Evolutionary conservation across 140 eudicot genomes (phyloP).

Genomic region (Senecio squalidus): DNA sequence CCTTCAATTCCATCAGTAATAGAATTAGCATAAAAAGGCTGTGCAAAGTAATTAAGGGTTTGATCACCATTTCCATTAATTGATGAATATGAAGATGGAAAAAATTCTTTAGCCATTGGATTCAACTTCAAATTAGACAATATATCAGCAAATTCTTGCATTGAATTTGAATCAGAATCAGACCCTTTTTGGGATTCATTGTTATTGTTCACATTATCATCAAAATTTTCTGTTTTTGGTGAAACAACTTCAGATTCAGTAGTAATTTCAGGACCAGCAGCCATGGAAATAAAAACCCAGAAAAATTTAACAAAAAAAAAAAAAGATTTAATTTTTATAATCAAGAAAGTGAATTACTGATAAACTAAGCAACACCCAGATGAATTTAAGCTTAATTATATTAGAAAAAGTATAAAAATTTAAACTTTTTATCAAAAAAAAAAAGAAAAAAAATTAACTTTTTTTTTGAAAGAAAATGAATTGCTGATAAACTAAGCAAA

Average conservation of each 20-base stretch:
- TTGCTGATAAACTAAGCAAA: slow-evolving; percentile 30
- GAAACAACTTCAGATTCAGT: slow-evolving; percentile 47
- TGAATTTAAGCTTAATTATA: no score
- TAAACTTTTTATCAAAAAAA: no score
- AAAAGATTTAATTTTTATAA: slow-evolving; percentile 15
- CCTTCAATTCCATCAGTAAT: slow-evolving; percentile 36
- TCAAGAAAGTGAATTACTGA: slow-evolving; percentile 23
- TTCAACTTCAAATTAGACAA: slow-evolving; percentile 78
- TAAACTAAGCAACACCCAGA: slow-evolving; percentile 30
- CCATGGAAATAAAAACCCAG: slow-evolving; percentile 41
- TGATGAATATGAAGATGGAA: slow-evolving; percentile 53
- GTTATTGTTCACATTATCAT: slow-evolving; percentile 1
- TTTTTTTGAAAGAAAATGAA: slow-evolving; percentile 17
- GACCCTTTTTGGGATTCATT: slow-evolving; percentile 25
- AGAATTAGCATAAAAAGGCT: slow-evolving; percentile 29
- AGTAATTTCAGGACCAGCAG: slow-evolving; percentile 63
- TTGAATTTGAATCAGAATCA: slow-evolving; percentile 46
- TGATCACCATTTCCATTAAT: slow-evolving; percentile 32
- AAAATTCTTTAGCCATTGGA: slow-evolving; percentile 87
- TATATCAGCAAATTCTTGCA: slow-evolving; percentile 68
- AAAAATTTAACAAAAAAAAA: slow-evolving; percentile 7
- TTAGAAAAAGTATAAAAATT: no score
- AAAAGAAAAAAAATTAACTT: slow-evolving; percentile 15
- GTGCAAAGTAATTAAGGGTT: slow-evolving; percentile 35
- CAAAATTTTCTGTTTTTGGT: slow-evolving; percentile 12